Evolutionary conservation across 2,329 filamentous ascomycete species (phyloP), one percentile per base, ranked within the genome.

Genomic region (Alternaria metachromatica): DNA sequence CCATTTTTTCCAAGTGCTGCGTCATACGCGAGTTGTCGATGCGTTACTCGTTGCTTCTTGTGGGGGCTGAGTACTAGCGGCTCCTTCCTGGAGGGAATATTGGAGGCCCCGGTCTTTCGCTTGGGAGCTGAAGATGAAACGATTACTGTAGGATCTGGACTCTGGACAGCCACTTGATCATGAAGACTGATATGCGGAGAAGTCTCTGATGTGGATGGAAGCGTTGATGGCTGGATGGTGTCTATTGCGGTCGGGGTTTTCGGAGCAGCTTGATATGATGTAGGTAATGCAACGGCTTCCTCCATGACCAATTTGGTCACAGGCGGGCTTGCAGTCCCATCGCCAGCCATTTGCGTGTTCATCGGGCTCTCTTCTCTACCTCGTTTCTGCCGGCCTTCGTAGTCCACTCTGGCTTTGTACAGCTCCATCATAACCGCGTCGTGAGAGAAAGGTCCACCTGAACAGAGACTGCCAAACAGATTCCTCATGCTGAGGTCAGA

Each of bases 391-490:
- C 51, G 56, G 11, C 59, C 41, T 26, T 69, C 58, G n/a, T 60
- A 23, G n/a, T 64, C 59, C 9, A 64, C 9, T 28, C 63, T 68
- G 3, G 54, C 26, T 48, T 71, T 67, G 37, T 73, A 73, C n/a
- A 78, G 60, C 13, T 76, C 72, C 58, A 84, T 80, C 86, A 94
- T 90, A 58, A 86, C 71, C 6, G 75, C 45, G 67, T 97, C 93
- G 70, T 95, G 89, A 1, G 82, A 80, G 73, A 95, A 96, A 0
- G 66, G 66, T 0, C 82, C 75, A 0, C 82, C 85, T 0, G 87
- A 87, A 76, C 93, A 97, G 26, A 88, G 80, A 21, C 87, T 78
- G 0, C 92, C 92, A 72, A 97, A 97, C 0, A 97, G 83, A 0
- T 78, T 81, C n/a, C 82, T 68, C 67, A 97, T 91, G 6, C 88